phyloP scores from a whole-genome alignment of 2,329 filamentous ascomycete genomes.

The Neurospora sp. region DNA sequence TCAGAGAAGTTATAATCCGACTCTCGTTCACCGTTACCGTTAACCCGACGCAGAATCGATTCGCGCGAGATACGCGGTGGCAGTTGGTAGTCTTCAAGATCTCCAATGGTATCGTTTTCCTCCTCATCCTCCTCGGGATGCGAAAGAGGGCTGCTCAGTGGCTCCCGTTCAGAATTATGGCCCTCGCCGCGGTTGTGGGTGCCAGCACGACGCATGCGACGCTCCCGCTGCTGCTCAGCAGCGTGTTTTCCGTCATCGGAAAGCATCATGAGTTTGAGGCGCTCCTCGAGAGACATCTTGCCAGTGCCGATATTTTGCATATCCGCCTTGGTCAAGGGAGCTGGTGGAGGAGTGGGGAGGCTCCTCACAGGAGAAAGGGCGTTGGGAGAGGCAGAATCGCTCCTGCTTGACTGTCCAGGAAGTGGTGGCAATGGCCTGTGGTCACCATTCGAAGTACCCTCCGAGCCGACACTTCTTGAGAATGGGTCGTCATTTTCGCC shows the following conservation, averaged over 20 bases:
- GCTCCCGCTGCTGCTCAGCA: constrained; percentile 56
- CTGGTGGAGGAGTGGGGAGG: constrained; percentile 64
- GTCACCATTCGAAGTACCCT: constrained; percentile 63
- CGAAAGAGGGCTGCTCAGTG: constrained; percentile 9
- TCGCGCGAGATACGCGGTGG: constrained; percentile 81
- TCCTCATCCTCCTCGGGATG: constrained; percentile 36
- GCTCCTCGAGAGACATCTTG: constrained; percentile 77
- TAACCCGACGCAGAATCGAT: constrained; percentile 82
- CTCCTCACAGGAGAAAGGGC: constrained; percentile 60
- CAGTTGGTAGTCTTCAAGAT: constrained; percentile 54
- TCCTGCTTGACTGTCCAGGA: constrained; percentile 42
- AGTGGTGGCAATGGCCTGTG: constrained; percentile 80
- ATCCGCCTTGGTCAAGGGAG: constrained; percentile 63
- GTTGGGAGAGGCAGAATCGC: constrained; percentile 44
- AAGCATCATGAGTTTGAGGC: constrained; percentile 80
- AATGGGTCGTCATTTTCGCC: constrained; percentile 54
- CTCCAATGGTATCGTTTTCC: constrained; percentile 49
- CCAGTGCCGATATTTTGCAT: constrained; percentile 64
- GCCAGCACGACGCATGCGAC: constrained; percentile 55
- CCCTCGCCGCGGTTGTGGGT: constrained; percentile 36
- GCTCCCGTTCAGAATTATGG: constrained; percentile 33
- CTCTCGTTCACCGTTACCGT: constrained; percentile 51
- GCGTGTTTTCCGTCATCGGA: constrained; percentile 60
- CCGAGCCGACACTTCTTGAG: constrained; percentile 56
- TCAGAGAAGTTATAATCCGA: constrained; percentile 57